Conservation (phyloP, 495 filamentous ascomycete species). For the Hypoxylon perforatum region DNA sequence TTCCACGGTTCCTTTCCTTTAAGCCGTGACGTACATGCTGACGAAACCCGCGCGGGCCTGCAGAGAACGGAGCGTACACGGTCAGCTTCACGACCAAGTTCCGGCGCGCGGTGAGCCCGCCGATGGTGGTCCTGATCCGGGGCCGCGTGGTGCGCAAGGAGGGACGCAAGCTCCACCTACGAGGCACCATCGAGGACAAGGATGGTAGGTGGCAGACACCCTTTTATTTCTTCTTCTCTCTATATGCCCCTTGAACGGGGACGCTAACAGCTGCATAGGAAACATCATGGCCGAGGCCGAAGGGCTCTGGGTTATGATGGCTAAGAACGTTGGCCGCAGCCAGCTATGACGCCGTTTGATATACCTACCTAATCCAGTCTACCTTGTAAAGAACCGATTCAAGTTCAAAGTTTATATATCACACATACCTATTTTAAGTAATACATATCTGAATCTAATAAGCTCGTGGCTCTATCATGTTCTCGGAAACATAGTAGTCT, state of each 20-base stretch:
- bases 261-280: slow-evolving; percentile 26
- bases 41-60: not conserved
- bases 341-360: slow-evolving; percentile 24
- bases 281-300: slow-evolving; percentile 44
- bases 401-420: slow-evolving; percentile 4
- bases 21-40: not conserved
- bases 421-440: too few species aligned
- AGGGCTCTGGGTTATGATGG: slow-evolving; percentile 41
- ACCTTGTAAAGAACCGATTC: not conserved
- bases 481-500: slow-evolving; percentile 1
- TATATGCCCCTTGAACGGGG: too few species aligned
- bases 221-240: not conserved
- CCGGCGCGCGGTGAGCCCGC: slow-evolving; percentile 45
- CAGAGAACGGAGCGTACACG: slow-evolving; percentile 42
- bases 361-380: too few species aligned
- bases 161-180: slow-evolving; percentile 45
- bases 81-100: slow-evolving; percentile 45
- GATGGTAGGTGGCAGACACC: slow-evolving; percentile 26
- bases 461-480: not conserved
- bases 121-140: slow-evolving; percentile 38
- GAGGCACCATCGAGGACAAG: slow-evolving; percentile 47
- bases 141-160: slow-evolving; percentile 42
- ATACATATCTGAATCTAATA: not conserved
- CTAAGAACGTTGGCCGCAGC: slow-evolving; percentile 17
- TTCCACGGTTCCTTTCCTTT: not conserved